Conservation (phyloP, 176 grass and related monocot species). For the Carex pumila region DNA sequence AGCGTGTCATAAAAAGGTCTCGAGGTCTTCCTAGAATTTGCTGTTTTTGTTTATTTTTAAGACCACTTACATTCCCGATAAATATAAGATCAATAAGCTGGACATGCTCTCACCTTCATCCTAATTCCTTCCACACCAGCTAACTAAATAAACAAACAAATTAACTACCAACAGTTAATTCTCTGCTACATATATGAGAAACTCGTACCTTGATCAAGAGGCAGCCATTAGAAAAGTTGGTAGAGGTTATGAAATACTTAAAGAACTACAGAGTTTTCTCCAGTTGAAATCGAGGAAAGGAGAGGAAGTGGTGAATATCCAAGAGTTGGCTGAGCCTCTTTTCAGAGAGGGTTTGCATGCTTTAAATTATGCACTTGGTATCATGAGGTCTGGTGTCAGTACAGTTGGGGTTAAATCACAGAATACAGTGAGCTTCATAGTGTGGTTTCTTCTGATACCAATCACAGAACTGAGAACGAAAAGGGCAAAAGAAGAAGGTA, state of each 20-base stretch:
- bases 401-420: background rate
- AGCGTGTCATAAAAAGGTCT: background rate
- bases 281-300: background rate
- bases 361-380: slow-evolving; percentile 10
- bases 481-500: slow-evolving; percentile 14
- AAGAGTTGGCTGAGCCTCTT: slow-evolving; percentile 22
- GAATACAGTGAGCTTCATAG: background rate
- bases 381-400: background rate
- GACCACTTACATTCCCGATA: background rate
- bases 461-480: background rate
- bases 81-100: background rate
- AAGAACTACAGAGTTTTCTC: background rate
- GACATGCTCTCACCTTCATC: background rate
- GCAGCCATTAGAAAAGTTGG: slow-evolving; percentile 17
- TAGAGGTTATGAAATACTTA: slow-evolving; percentile 19
- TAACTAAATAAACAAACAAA: background rate
- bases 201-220: background rate
- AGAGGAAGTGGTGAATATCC: background rate
- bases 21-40: background rate
- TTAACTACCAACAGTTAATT: background rate
- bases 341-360: slow-evolving; percentile 9
- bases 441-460: background rate
- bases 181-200: background rate
- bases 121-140: background rate
- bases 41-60: background rate